Base-by-base conservation (phyloP, 2,329 filamentous ascomycete genomes). In the Fusarium odoratissimum region DNA sequence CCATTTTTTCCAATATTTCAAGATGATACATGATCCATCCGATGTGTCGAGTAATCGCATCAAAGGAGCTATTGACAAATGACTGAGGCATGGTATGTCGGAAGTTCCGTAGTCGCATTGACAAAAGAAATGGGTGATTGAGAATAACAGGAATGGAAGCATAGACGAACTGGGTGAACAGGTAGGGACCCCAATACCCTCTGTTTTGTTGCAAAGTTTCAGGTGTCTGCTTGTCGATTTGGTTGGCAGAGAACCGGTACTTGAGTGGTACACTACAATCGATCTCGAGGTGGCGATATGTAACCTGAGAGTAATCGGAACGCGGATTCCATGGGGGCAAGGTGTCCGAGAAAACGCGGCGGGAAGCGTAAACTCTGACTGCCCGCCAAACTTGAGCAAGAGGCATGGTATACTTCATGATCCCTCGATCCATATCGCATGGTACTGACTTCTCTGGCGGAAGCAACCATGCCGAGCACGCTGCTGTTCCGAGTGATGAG, bases 21-120 rank as follows among this genome's bases (percentile, higher is more conserved):
- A 60, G 48, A 21, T 60, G 58, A 5, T 60, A 56, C 58, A 60
- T 60, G 1, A 60, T 56, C 58, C 58, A 60, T 25, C 58, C 58
- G 1, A 60, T 60, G 5, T 60, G 58, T 2, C 58, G 23, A 0
- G 58, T 56, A 1, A 56, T 60, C 4, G 48, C 58, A 3, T 56
- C 58, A 1, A 44, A 60, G 17, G 58, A 60, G 16, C 30, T 45
- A 14, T 60, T 60, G 1, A 60, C 41, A 16, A 60, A 60, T 19
- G 58, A 60, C 19, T 60, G 38, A 0, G 58, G 58, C 58, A 60
- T 56, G 2, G 38, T 56, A 1, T 31, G 25, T 30, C 58, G 48
- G n/a, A 56, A 60, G 21, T 55, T 16, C 3, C 58, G 48, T 13
- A 60, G 21, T 13, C 58, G 12, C 58, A 60, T 60, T 1, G 58